phyloP scores from a whole-genome alignment of 1,284 basidiomycete genomes.

The Sanghuangporus sanghuang region DNA sequence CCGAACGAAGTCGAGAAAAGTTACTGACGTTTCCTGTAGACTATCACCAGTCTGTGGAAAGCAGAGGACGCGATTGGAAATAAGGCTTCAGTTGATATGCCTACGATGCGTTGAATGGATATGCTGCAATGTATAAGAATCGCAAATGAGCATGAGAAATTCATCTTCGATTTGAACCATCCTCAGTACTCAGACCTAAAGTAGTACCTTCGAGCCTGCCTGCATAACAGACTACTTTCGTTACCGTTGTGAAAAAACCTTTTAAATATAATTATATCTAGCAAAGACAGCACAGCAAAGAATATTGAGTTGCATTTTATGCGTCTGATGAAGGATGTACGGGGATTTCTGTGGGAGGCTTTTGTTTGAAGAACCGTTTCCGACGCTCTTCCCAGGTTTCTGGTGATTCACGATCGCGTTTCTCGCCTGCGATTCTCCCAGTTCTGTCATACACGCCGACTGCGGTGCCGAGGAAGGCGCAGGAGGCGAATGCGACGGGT shows the following conservation, averaged over 20 bases:
- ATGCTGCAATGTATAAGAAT: background rate
- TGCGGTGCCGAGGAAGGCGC: slow-evolving; percentile 73
- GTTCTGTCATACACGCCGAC: slow-evolving; percentile 85
- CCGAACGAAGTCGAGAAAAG: background rate
- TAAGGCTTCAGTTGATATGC: slow-evolving; percentile 80
- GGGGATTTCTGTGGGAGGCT: slow-evolving; percentile 13
- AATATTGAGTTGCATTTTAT: slow-evolving; percentile 5
- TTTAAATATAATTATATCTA: background rate
- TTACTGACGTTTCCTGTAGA: slow-evolving; percentile 37
- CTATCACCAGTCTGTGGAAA: slow-evolving; percentile 78
- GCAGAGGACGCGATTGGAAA: slow-evolving; percentile 75
- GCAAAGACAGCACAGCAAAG: background rate
- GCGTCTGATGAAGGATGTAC: background rate
- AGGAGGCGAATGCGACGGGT: slow-evolving; percentile 79
- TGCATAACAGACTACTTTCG: background rate
- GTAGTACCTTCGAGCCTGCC: background rate
- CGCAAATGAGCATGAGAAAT: background rate
- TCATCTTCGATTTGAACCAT: background rate
- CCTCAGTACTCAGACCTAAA: background rate
- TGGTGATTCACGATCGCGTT: slow-evolving; percentile 26
- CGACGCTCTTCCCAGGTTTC: slow-evolving; percentile 55
- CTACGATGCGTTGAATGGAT: slow-evolving; percentile 37
- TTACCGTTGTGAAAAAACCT: background rate
- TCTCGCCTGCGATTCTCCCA: slow-evolving; percentile 53
- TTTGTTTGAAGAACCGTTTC: slow-evolving; percentile 68